phyloP scores from a whole-genome alignment of 371 early-diverging fungal species.

The Phascolomyces articulosus region DNA sequence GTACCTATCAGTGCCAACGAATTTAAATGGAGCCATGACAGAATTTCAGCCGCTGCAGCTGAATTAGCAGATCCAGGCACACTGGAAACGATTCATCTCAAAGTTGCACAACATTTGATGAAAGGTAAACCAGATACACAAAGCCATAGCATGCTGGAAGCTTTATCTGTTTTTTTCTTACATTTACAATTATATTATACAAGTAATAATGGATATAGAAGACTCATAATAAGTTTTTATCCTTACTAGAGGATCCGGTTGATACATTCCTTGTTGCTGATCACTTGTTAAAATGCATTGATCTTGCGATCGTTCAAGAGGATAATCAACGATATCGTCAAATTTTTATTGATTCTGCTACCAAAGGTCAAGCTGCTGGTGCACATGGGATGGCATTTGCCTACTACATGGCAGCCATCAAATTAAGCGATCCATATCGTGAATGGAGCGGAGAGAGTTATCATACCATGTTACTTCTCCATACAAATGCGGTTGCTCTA shows the following conservation, averaged over 20 bases:
- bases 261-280: conserved; percentile 40
- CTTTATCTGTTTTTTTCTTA: too few species aligned
- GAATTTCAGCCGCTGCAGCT: conserved; percentile 50
- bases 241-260: neutral
- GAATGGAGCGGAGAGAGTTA: conserved; percentile 26
- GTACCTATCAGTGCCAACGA: conserved; percentile 42
- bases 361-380: conserved; percentile 37
- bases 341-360: conserved; percentile 39
- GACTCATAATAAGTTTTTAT: too few species aligned
- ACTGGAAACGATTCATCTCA: conserved; percentile 36
- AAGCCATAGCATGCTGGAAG: too few species aligned
- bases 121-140: conserved; percentile 9
- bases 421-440: conserved; percentile 5
- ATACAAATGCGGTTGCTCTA: conserved; percentile 35
- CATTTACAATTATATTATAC: too few species aligned
- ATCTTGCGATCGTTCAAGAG: conserved; percentile 18
- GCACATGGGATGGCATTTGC: conserved; percentile 39
- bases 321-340: conserved; percentile 23
- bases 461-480: conserved; percentile 27
- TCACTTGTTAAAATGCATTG: conserved; percentile 40
- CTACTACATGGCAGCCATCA: conserved; percentile 37
- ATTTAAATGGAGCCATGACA: conserved; percentile 51
- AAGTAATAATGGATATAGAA: neutral
- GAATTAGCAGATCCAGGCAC: conserved; percentile 36
- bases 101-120: conserved; percentile 35